Percentiles rank a stretch among this genome's conserved stretches.
Conservation (phyloP, 768 basidiomycete species). For the Phylloporus sp. region DNA sequence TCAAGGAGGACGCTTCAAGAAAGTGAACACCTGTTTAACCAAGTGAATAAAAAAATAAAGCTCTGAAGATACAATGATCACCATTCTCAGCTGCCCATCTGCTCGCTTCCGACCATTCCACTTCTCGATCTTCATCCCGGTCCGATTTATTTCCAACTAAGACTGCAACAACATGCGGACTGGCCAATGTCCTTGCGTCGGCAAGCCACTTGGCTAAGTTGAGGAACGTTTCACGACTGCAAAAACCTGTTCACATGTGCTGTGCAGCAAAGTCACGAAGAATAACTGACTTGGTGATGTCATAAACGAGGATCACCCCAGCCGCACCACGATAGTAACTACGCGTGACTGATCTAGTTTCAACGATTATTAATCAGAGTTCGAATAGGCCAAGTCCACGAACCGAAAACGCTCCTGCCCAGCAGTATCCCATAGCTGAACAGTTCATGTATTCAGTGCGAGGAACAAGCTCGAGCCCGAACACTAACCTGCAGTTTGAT, state of each 20-base stretch:
- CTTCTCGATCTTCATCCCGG: conserved; percentile 89
- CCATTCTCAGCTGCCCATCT: conserved; percentile 96
- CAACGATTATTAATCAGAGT: conserved; percentile 8
- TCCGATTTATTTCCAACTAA: conserved; percentile 96
- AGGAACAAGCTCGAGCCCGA: not conserved
- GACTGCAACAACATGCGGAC: conserved; percentile 84
- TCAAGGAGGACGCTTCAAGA: conserved; percentile 87
- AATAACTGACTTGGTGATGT: conserved; percentile 73
- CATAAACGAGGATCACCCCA: conserved; percentile 88
- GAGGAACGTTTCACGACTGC: conserved; percentile 80
- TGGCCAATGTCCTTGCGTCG: conserved; percentile 89
- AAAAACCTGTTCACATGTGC: conserved; percentile 3
- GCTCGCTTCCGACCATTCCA: conserved; percentile 93
- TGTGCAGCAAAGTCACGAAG: not conserved
- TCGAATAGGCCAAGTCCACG: conserved; percentile 12
- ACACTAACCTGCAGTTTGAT: conserved; percentile 86
- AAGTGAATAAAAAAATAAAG: conserved; percentile 2
- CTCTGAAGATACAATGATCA: conserved; percentile 30
- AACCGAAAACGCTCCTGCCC: conserved; percentile 94
- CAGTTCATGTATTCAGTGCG: conserved; percentile 11
- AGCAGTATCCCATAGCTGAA: conserved; percentile 92
- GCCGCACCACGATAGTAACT: conserved; percentile 96
- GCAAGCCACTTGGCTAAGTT: conserved; percentile 86
- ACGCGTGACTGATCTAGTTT: conserved; percentile 75
- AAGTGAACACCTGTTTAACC: conserved; percentile 76